Conservation (phyloP, 495 filamentous ascomycete genomes). For the Aspergillus kassunensis region DNA sequence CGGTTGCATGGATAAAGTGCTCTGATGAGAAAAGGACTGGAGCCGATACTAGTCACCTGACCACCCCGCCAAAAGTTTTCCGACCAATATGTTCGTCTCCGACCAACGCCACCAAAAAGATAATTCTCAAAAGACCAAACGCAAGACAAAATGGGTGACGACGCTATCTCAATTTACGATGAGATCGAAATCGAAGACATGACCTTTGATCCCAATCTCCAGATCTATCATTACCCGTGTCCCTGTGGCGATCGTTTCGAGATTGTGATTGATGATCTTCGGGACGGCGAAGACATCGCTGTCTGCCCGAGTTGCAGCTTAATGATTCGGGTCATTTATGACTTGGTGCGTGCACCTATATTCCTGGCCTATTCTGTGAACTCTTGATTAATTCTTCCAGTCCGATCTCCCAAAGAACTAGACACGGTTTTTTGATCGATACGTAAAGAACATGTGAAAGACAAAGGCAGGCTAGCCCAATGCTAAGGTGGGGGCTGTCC, state of each 20-base stretch:
- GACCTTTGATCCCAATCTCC: constrained; percentile 77
- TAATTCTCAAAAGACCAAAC: neutral
- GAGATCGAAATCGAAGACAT: constrained; percentile 99
- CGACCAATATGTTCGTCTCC: constrained; percentile 9
- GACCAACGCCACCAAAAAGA: neutral
- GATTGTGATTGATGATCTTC: constrained; percentile 78
- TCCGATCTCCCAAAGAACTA: constrained; percentile 20
- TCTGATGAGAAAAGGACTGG: neutral
- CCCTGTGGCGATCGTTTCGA: constrained; percentile 97
- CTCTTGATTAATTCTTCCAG: neutral
- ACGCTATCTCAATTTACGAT: constrained; percentile 78
- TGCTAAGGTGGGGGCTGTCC: too few species aligned
- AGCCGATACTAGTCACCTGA: constrained; percentile 31
- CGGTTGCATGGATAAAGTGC: constrained; percentile 34
- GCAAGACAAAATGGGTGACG: constrained; percentile 57
- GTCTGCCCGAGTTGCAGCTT: constrained; percentile 95
- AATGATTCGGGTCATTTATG: constrained; percentile 94
- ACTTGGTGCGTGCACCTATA: constrained; percentile 55
- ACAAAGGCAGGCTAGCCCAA: too few species aligned
- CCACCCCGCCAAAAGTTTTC: constrained; percentile 28
- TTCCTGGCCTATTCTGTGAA: neutral
- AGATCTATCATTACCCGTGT: constrained; percentile 94
- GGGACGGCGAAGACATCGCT: constrained; percentile 85
- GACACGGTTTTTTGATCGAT: constrained; percentile 35
- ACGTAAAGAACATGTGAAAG: constrained; percentile 21